Evolutionary conservation across 2,329 filamentous ascomycete genomes (phyloP).

Genomic region (Claviceps pazoutovae): DNA sequence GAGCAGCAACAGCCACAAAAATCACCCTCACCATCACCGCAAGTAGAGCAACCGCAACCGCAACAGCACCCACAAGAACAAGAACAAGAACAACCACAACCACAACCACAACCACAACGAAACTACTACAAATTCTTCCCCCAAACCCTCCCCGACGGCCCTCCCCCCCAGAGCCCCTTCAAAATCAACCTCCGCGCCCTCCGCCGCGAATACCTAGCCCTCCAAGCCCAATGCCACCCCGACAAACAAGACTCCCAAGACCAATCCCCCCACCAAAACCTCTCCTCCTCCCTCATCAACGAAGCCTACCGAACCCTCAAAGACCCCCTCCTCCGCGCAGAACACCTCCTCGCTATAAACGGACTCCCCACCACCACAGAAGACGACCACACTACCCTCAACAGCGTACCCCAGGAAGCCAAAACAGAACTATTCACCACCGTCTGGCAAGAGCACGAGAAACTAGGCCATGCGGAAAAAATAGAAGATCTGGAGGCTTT

Average conservation of each 20-base stretch:
- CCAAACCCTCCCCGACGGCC: conserved; percentile 57
- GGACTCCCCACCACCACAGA: conserved; percentile 16
- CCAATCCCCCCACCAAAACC: conserved; percentile 65
- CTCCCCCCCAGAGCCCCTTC: conserved; percentile 68
- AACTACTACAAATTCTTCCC: conserved; percentile 88
- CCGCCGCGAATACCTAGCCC: conserved; percentile 70
- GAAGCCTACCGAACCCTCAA: conserved; percentile 78
- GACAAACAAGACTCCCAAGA: conserved; percentile 49
- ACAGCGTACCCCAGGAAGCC: conserved; percentile 56
- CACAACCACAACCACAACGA: neutral
- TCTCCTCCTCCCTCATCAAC: conserved; percentile 75
- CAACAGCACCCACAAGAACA: neutral
- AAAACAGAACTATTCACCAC: conserved; percentile 66
- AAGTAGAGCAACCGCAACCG: neutral
- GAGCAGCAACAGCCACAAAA: neutral
- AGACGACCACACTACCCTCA: neutral
- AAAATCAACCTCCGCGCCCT: conserved; percentile 54
- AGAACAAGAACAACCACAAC: neutral
- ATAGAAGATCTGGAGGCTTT: conserved; percentile 43
- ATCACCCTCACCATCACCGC: neutral
- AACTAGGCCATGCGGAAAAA: conserved; percentile 30
- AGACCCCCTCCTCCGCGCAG: conserved; percentile 68
- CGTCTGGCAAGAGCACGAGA: conserved; percentile 68
- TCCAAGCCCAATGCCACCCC: conserved; percentile 67
- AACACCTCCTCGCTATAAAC: conserved; percentile 66